A percentile compares a stretch with the other conserved stretches of the same genome.
These are phyloP conservation scores for Aspergillus niger DNA, from an alignment of 2,329 filamentous ascomycete species.

Conservation along the genomic window DNA sequence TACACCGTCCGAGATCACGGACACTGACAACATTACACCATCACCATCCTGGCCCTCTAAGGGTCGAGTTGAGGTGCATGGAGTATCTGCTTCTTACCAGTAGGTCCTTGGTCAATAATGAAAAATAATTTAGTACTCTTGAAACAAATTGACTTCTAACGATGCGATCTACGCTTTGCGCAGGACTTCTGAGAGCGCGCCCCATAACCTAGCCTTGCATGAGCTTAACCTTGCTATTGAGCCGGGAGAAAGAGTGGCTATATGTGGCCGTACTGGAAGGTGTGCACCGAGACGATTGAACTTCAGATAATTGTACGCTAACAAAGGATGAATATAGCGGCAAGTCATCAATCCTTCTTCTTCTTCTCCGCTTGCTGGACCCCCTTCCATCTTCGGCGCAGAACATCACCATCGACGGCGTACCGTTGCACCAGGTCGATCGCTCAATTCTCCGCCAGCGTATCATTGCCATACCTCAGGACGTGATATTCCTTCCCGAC, in stretches of 20 bases:
- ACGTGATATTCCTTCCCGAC: not conserved
- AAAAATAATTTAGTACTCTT: too few species aligned
- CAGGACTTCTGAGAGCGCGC: not conserved
- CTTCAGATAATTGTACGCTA: not conserved
- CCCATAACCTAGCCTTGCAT: too few species aligned
- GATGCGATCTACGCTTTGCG: too few species aligned
- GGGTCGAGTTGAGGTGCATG: too few species aligned
- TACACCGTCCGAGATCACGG: too few species aligned
- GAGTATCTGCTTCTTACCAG: too few species aligned
- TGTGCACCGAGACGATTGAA: not conserved
- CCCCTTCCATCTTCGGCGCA: not conserved
- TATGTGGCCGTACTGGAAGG: conserved; percentile 6
- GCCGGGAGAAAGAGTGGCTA: not conserved
- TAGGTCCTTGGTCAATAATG: too few species aligned
- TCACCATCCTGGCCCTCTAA: too few species aligned
- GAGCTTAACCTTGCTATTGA: too few species aligned
- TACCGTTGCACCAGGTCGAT: not conserved
- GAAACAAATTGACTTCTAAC: too few species aligned
- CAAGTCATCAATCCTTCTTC: not conserved
- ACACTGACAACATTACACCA: too few species aligned
- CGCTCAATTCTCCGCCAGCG: not conserved
- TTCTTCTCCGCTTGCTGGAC: not conserved
- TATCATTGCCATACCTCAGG: not conserved
- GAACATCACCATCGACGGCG: not conserved
- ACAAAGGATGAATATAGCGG: not conserved